Percentiles rank a stretch among this genome's conserved stretches.
Evolutionary conservation across 176 grass and related monocot species (phyloP).

Genomic region (Phoenix roebelenii): DNA sequence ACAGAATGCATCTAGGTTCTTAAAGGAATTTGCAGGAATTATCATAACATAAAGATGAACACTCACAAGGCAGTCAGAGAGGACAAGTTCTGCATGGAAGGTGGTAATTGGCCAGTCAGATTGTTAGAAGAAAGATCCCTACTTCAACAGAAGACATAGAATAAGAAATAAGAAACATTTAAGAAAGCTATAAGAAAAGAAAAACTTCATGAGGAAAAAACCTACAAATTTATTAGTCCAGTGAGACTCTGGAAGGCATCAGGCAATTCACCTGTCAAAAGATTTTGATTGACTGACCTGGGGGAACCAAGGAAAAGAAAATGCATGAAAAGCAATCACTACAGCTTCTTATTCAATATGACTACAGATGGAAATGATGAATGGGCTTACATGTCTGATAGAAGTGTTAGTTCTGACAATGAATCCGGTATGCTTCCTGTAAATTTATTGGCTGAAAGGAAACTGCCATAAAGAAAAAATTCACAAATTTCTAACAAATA

Average conservation of each 20-base stretch:
- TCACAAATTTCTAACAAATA: too few relatives aligned
- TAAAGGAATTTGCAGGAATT: not conserved
- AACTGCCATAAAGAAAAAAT: conserved; percentile 3
- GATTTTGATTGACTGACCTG: conserved; percentile 21
- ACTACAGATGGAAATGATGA: not conserved
- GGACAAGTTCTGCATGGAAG: conserved; percentile 28
- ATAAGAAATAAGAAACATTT: not conserved
- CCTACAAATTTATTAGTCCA: conserved; percentile 20
- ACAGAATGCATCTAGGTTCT: not conserved
- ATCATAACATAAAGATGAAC: not conserved
- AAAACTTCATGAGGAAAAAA: not conserved
- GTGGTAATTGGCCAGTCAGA: conserved; percentile 26
- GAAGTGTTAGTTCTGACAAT: conserved; percentile 20
- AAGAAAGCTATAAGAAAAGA: not conserved
- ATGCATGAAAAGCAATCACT: not conserved
- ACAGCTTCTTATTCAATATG: not conserved
- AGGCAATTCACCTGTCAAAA: conserved; percentile 12
- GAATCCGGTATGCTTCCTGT: conserved; percentile 13
- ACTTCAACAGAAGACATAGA: not conserved
- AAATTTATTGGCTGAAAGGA: conserved; percentile 17
- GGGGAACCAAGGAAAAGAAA: not conserved
- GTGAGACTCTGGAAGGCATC: conserved; percentile 15
- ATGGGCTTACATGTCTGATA: conserved; percentile 21
- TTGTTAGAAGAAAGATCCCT: conserved; percentile 52
- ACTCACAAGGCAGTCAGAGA: conserved; percentile 40